These are phyloP conservation scores for Barbatosphaeria neglecta DNA, from an alignment of 495 filamentous ascomycete genomes.

Conservation along the genomic window DNA sequence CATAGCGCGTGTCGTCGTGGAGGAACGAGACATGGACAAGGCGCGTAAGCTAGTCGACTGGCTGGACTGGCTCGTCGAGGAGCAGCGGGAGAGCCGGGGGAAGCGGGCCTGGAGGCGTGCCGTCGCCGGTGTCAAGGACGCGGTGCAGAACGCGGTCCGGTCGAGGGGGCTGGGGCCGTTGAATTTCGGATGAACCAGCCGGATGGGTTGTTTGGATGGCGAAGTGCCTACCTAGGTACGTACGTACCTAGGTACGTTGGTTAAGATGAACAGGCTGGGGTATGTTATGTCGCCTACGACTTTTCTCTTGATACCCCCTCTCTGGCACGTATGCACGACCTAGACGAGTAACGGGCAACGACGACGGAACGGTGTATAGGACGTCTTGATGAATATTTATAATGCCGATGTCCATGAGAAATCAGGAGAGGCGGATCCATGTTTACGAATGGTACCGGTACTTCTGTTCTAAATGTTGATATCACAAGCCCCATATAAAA, in stretches of 20 bases:
- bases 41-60: conserved; percentile 40
- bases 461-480: neutral
- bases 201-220: too few relatives aligned
- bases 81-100: conserved; percentile 19
- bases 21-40: conserved; percentile 60
- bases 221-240: too few relatives aligned
- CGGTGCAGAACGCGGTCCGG: conserved; percentile 47
- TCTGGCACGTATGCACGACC: too few relatives aligned
- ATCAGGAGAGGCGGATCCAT: too few relatives aligned
- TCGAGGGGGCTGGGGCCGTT: conserved; percentile 54
- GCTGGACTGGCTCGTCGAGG: conserved; percentile 59
- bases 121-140: conserved; percentile 40
- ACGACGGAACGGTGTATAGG: too few relatives aligned
- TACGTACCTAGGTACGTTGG: too few relatives aligned
- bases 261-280: too few relatives aligned
- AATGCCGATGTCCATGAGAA: too few relatives aligned
- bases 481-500: neutral
- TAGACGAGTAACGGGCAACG: too few relatives aligned
- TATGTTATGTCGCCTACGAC: too few relatives aligned
- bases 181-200: conserved; percentile 30
- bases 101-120: conserved; percentile 33
- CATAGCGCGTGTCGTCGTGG: conserved; percentile 51
- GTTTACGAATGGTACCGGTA: neutral
- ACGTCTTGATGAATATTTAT: too few relatives aligned
- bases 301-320: too few relatives aligned